Conservation (phyloP, 768 basidiomycete genomes). For the Trametes cubensis region DNA sequence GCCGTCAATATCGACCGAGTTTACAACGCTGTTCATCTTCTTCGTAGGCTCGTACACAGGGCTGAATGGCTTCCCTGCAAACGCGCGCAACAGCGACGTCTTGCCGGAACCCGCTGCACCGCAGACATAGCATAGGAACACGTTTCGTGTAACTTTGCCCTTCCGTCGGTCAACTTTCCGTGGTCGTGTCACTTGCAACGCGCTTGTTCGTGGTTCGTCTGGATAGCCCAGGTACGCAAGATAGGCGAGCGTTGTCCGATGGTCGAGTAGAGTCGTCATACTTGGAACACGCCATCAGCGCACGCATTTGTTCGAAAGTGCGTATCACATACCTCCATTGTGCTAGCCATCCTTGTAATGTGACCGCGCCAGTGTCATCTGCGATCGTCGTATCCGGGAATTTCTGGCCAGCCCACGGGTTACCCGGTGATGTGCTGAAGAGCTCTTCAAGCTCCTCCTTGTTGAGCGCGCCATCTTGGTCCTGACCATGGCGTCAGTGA, state of each 20-base stretch:
- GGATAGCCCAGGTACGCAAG: conserved; percentile 95
- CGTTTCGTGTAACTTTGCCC: conserved; percentile 87
- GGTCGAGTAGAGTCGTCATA: conserved; percentile 96
- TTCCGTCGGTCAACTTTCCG: conserved; percentile 84
- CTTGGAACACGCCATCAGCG: conserved; percentile 42
- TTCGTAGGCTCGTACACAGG: conserved; percentile 85
- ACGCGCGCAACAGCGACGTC: conserved; percentile 81
- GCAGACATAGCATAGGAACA: conserved; percentile 91
- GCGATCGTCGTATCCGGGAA: conserved; percentile 91
- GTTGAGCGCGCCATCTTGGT: conserved; percentile 93
- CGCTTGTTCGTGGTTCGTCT: conserved; percentile 74
- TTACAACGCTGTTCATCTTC: conserved; percentile 90
- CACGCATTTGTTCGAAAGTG: neutral
- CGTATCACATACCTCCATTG: conserved; percentile 81
- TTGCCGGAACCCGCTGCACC: conserved; percentile 97
- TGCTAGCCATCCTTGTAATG: conserved; percentile 97
- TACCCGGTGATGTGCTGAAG: conserved; percentile 93
- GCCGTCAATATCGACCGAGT: conserved; percentile 91
- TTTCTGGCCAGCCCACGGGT: conserved; percentile 92
- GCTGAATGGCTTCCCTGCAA: conserved; percentile 80
- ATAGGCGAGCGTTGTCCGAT: conserved; percentile 89
- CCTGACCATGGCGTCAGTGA: conserved; percentile 47
- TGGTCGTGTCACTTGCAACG: conserved; percentile 82
- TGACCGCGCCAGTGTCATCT: conserved; percentile 86
- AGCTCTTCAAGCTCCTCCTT: conserved; percentile 80